Percentiles rank a stretch among this genome's conserved stretches.
Evolutionary conservation across 805 yeast species (phyloP).

Genomic region (Candida odintsovae): DNA sequence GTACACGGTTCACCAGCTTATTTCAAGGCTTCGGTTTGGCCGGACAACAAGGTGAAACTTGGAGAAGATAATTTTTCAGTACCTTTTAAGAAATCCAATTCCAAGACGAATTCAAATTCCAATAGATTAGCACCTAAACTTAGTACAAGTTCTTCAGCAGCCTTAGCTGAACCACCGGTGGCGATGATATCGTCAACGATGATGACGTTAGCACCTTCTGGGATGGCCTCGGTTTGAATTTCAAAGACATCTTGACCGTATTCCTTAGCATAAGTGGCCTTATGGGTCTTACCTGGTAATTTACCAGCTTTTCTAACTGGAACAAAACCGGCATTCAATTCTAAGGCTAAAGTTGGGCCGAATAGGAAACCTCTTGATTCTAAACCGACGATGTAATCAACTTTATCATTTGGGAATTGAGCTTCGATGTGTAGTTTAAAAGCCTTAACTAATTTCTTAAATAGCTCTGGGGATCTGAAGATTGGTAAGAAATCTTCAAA

Average conservation of each 20-base stretch:
- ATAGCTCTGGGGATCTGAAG: conserved; percentile 74
- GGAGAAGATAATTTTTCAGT: conserved; percentile 82
- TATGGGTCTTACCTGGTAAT: conserved; percentile 77
- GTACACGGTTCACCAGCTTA: neutral
- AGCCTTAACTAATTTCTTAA: conserved; percentile 76
- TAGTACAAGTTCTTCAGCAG: conserved; percentile 81
- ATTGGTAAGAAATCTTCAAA: conserved; percentile 97
- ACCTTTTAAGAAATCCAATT: conserved; percentile 91
- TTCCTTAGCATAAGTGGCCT: conserved; percentile 80
- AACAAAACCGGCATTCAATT: conserved; percentile 82
- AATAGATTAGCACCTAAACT: conserved; percentile 64
- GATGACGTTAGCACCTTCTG: conserved; percentile 73
- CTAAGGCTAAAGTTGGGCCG: conserved; percentile 93
- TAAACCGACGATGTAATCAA: conserved; percentile 89
- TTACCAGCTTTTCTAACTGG: conserved; percentile 96
- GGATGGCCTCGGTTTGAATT: conserved; percentile 78
- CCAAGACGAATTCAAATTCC: conserved; percentile 88
- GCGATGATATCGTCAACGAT: conserved; percentile 96
- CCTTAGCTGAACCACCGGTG: conserved; percentile 94
- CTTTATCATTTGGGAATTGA: conserved; percentile 46
- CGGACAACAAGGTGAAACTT: conserved; percentile 82
- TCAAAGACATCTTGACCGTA: conserved; percentile 89
- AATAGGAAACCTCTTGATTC: conserved; percentile 96
- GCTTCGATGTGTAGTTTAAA: conserved; percentile 68
- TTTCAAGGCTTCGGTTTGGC: conserved; percentile 56